phyloP scores from a whole-genome alignment of 2,329 filamentous ascomycete genomes.

The Monosporascus sp. region DNA sequence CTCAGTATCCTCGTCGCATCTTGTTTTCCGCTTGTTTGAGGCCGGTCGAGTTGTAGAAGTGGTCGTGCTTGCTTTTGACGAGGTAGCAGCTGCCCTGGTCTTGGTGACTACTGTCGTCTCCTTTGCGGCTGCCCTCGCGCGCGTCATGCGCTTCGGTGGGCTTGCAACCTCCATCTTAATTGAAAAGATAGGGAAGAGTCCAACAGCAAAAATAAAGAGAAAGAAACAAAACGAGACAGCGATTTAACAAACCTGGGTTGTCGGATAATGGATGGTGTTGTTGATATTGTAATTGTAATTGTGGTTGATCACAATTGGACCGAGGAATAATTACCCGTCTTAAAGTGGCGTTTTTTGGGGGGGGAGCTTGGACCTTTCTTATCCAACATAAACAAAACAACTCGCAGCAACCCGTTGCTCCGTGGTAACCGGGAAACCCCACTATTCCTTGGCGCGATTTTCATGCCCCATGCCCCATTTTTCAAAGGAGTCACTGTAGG shows the following conservation, averaged over 20 bases:
- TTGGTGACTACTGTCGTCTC: conserved; percentile 27
- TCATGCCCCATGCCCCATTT: no score
- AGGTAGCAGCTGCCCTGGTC: conserved; percentile 29
- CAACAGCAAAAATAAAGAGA: neutral
- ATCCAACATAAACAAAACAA: neutral
- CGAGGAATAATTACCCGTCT: neutral
- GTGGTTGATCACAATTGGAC: neutral
- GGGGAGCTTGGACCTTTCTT: neutral
- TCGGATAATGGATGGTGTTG: neutral
- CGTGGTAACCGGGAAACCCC: neutral
- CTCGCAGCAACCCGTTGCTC: neutral
- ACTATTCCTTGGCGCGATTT: neutral
- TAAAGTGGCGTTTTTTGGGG: neutral
- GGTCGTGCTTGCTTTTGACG: conserved; percentile 18
- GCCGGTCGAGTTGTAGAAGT: conserved; percentile 20
- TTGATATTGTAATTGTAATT: neutral
- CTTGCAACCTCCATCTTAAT: conserved; percentile 47
- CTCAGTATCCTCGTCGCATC: conserved; percentile 47
- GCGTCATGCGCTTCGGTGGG: conserved; percentile 56
- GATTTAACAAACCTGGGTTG: neutral
- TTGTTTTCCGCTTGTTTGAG: conserved; percentile 47
- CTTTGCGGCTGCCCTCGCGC: conserved; percentile 41
- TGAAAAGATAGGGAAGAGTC: neutral
- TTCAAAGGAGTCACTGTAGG: no score
- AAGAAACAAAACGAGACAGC: neutral